Conservation (phyloP, 371 early-diverging fungal species). For the Zopfochytrium polystomum region DNA sequence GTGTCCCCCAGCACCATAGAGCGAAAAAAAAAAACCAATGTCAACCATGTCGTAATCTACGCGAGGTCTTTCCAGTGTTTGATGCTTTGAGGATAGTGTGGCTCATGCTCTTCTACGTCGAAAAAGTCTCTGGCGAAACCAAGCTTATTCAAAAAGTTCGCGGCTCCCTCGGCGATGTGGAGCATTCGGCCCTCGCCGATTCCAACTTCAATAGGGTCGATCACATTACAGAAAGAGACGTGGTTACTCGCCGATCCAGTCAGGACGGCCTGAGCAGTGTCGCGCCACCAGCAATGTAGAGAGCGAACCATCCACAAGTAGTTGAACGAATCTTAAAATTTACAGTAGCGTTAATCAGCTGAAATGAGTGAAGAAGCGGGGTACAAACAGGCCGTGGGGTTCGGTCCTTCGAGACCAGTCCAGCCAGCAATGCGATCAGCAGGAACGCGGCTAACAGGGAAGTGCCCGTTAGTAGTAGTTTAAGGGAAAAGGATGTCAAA, state of each 20-base stretch:
- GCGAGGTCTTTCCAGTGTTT: conserved; percentile 19
- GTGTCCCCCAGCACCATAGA: too few species aligned
- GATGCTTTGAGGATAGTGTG: conserved; percentile 21
- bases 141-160: conserved; percentile 8
- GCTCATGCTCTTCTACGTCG: conserved; percentile 26
- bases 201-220: conserved; percentile 26
- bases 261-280: conserved; percentile 19
- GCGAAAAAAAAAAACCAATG: too few species aligned
- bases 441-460: conserved; percentile 13
- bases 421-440: conserved; percentile 18
- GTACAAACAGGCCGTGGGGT: conserved; percentile 25
- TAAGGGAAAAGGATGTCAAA: conserved; percentile 2
- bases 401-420: conserved; percentile 18
- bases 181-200: conserved; percentile 17
- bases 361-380: not conserved
- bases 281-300: conserved; percentile 30
- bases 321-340: conserved; percentile 18
- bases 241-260: too few species aligned
- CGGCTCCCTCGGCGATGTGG: conserved; percentile 13
- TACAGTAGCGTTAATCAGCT: not conserved
- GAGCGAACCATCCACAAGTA: conserved; percentile 30
- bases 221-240: too few species aligned
- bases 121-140: conserved; percentile 21
- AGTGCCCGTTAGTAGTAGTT: not conserved
- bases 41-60: too few species aligned